phyloP scores from a whole-genome alignment of 2,329 filamentous ascomycete genomes.

The Trichoderma simmonsii region DNA sequence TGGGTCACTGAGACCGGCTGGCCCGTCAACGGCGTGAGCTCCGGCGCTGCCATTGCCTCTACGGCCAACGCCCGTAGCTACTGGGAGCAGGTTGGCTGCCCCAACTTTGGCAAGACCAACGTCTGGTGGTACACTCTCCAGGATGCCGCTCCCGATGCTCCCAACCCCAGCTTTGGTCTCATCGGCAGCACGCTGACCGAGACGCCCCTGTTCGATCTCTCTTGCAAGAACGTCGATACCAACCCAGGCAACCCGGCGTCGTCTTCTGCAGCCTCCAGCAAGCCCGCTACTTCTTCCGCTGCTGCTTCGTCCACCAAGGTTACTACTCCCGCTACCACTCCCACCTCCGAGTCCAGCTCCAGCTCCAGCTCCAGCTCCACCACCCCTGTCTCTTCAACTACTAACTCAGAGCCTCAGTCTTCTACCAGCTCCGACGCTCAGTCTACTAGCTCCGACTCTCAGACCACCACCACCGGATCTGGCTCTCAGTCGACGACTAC shows the following conservation, averaged over 20 bases:
- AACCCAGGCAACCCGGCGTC: not conserved
- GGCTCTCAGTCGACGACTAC: not conserved
- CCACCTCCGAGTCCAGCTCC: slow-evolving; percentile 27
- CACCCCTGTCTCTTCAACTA: not conserved
- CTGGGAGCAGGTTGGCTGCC: slow-evolving; percentile 77
- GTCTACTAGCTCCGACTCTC: not conserved
- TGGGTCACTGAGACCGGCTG: slow-evolving; percentile 91
- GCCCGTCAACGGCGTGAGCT: slow-evolving; percentile 67
- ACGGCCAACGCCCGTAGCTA: slow-evolving; percentile 69
- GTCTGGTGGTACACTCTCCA: slow-evolving; percentile 78
- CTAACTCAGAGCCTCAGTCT: not conserved
- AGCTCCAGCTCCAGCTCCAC: slow-evolving; percentile 25
- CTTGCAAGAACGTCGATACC: slow-evolving; percentile 43
- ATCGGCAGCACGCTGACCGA: slow-evolving; percentile 52
- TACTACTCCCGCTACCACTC: slow-evolving; percentile 21
- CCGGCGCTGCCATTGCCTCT: slow-evolving; percentile 61
- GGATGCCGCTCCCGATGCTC: slow-evolving; percentile 57
- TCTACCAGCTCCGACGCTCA: not conserved
- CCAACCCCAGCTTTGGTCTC: slow-evolving; percentile 69
- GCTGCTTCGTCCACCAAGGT: slow-evolving; percentile 21
- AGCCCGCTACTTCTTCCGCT: slow-evolving; percentile 18
- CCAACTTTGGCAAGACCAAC: slow-evolving; percentile 60
- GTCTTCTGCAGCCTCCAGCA: slow-evolving; percentile 17
- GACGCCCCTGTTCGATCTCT: slow-evolving; percentile 61
- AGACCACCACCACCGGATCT: not conserved